These are phyloP conservation scores for Glarea lozoyensis DNA, from an alignment of 495 filamentous ascomycete genomes.

Conservation along the genomic window DNA sequence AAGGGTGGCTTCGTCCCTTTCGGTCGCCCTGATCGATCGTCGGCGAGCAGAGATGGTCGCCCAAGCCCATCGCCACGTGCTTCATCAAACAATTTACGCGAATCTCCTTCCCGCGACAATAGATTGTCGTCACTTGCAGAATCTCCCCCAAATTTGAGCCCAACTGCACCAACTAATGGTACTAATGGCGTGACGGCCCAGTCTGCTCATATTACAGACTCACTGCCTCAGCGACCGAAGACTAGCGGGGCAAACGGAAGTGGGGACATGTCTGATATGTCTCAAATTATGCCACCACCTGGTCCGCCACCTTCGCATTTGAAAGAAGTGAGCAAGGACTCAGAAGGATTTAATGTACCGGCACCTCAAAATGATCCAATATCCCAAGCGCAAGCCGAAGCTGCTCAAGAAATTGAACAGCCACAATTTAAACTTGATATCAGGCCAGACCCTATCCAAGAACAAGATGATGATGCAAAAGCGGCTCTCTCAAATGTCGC, in stretches of 20 bases:
- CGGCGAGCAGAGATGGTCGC: constrained; percentile 40
- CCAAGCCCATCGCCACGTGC: constrained; percentile 38
- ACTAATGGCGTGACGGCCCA: constrained; percentile 13
- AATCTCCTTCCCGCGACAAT: constrained; percentile 30
- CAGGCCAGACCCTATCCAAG: constrained; percentile 81
- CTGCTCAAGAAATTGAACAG: constrained; percentile 52
- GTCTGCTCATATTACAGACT: constrained; percentile 10
- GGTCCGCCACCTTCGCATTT: constrained; percentile 37
- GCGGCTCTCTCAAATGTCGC: constrained; percentile 85
- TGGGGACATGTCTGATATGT: constrained; percentile 18
- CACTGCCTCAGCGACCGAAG: constrained; percentile 9
- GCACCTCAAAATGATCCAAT: constrained; percentile 67
- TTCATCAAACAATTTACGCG: constrained; percentile 45
- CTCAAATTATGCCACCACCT: constrained; percentile 33
- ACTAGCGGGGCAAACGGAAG: too few species aligned
- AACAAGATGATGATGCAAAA: constrained; percentile 83
- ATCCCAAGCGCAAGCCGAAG: constrained; percentile 72
- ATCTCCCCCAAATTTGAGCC: constrained; percentile 27
- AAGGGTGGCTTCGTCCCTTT: constrained; percentile 32
- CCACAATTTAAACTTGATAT: constrained; percentile 85
- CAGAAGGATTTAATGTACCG: constrained; percentile 63
- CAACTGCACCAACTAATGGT: constrained; percentile 15
- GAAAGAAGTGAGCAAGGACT: constrained; percentile 34
- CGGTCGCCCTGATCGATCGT: constrained; percentile 30
- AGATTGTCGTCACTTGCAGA: constrained; percentile 42